phyloP scores from a whole-genome alignment of 1,139 yeast genomes.

The Pichia sp. region DNA sequence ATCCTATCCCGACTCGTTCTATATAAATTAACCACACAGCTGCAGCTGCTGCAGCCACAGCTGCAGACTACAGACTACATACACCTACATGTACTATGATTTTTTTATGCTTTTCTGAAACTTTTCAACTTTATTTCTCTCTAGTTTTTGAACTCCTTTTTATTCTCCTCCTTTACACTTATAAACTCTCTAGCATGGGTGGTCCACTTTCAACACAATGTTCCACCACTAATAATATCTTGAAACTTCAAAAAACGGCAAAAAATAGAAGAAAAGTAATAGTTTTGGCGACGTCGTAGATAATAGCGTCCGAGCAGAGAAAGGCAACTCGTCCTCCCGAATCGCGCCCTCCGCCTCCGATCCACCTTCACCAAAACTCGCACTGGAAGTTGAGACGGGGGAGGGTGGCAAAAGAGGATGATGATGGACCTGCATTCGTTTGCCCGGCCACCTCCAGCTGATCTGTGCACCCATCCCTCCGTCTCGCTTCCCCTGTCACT shows the following conservation, averaged over 20 bases:
- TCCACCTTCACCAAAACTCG: too few relatives aligned
- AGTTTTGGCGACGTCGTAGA: too few relatives aligned
- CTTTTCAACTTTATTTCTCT: not conserved
- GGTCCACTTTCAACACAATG: conserved; percentile 15
- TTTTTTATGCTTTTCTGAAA: conserved; percentile 3
- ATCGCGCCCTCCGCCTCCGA: not conserved
- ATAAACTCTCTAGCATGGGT: not conserved
- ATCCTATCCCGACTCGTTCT: not conserved
- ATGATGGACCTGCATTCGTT: too few relatives aligned
- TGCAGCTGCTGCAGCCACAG: too few relatives aligned
- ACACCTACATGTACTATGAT: not conserved
- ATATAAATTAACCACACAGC: not conserved
- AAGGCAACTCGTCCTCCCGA: not conserved
- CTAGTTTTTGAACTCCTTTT: not conserved
- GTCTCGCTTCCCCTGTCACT: too few relatives aligned
- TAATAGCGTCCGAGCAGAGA: too few relatives aligned
- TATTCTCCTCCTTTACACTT: not conserved
- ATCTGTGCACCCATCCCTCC: too few relatives aligned
- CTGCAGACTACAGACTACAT: not conserved
- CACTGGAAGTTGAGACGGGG: too few relatives aligned
- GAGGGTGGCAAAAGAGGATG: not conserved
- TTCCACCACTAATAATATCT: not conserved
- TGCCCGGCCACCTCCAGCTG: too few relatives aligned
- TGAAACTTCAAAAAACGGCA: not conserved
- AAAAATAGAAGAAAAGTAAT: too few relatives aligned